Evolutionary conservation across 2,329 filamentous ascomycete genomes (phyloP).

Genomic region (Fusarium zealandicum): DNA sequence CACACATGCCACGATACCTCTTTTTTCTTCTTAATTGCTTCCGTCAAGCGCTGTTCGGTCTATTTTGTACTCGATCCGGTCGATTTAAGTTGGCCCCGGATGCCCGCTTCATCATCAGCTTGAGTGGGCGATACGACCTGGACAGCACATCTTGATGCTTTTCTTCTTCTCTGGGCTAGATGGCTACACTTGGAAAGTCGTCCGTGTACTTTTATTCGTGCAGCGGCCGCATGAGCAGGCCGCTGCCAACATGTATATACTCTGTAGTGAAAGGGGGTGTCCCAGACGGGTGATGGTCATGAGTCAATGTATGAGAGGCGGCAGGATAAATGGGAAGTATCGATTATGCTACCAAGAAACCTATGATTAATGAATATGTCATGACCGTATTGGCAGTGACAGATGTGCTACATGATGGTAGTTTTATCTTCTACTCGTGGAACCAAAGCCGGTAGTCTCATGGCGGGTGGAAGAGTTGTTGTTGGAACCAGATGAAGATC

Average conservation of each 20-base stretch:
- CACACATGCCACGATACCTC: constrained; percentile 36
- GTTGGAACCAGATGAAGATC: constrained; percentile 48
- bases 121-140: constrained; percentile 20
- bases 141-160: constrained; percentile 32
- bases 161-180: constrained; percentile 41
- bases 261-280: constrained; percentile 26
- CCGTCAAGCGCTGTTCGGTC: constrained; percentile 32
- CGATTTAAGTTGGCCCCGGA: constrained; percentile 10
- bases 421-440: constrained; percentile 64
- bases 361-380: background rate
- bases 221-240: constrained; percentile 11
- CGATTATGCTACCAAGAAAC: constrained; percentile 27
- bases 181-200: constrained; percentile 41
- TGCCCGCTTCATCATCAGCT: constrained; percentile 1
- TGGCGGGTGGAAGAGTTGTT: constrained; percentile 55
- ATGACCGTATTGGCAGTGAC: background rate
- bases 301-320: constrained; percentile 28
- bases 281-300: constrained; percentile 11
- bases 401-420: background rate
- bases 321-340: constrained; percentile 42
- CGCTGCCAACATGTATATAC: constrained; percentile 39
- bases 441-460: constrained; percentile 77
- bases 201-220: constrained; percentile 41
- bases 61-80: constrained; percentile 21
- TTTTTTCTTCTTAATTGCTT: constrained; percentile 37